Evolutionary conservation across 495 filamentous ascomycete genomes (phyloP).

Genomic region (Daldinia concentrica): DNA sequence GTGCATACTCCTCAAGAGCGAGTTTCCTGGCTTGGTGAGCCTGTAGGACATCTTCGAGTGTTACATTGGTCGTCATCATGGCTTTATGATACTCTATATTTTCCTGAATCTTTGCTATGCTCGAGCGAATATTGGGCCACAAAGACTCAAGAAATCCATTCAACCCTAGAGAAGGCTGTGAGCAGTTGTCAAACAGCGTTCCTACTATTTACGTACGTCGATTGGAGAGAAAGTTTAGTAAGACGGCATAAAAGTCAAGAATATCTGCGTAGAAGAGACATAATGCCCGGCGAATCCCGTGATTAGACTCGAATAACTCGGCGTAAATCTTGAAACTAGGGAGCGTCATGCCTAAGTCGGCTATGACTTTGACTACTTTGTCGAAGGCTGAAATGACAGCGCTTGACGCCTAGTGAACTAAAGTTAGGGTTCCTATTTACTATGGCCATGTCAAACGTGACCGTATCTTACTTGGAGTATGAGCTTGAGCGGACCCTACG

Average conservation of each 20-base stretch:
- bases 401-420: constrained; percentile 13
- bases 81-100: constrained; percentile 31
- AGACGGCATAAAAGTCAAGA: constrained; percentile 25
- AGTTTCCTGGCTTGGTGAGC: constrained; percentile 23
- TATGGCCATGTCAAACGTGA: neutral
- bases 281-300: constrained; percentile 20
- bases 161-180: constrained; percentile 2
- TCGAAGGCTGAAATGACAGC: constrained; percentile 22
- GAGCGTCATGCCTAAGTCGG: constrained; percentile 20
- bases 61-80: constrained; percentile 28
- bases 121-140: constrained; percentile 32
- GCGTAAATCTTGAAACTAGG: constrained; percentile 30
- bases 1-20: constrained; percentile 24
- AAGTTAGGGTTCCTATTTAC: neutral
- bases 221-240: constrained; percentile 26
- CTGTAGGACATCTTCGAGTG: constrained; percentile 24
- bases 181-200: neutral
- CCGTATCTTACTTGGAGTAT: constrained; percentile 23
- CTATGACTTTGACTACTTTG: constrained; percentile 29
- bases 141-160: constrained; percentile 26
- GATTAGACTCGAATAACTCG: constrained; percentile 21
- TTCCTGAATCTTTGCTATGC: constrained; percentile 20
- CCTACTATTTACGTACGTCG: constrained; percentile 8
- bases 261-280: constrained; percentile 31
- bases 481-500: constrained; percentile 28